These are phyloP conservation scores for Fusarium agapanthi DNA, from an alignment of 2,329 filamentous ascomycete genomes.

Conservation along the genomic window DNA sequence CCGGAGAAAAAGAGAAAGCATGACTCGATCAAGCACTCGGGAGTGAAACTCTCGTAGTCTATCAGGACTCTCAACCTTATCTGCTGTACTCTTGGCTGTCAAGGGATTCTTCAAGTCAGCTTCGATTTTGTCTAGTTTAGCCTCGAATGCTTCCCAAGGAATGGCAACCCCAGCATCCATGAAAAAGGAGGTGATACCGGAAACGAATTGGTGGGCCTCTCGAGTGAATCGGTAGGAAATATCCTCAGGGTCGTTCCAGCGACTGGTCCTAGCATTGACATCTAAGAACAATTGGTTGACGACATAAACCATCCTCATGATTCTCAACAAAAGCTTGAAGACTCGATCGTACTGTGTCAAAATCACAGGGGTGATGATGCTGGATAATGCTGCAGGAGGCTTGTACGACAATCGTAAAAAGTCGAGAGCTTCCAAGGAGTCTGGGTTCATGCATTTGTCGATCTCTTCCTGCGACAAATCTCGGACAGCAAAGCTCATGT, in stretches of 20 bases:
- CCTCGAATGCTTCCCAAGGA: conserved; percentile 77
- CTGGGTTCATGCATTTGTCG: conserved; percentile 81
- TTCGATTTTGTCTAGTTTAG: conserved; percentile 71
- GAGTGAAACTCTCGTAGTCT: conserved; percentile 76
- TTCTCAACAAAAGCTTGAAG: conserved; percentile 80
- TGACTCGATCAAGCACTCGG: conserved; percentile 76
- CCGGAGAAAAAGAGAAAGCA: conserved; percentile 76
- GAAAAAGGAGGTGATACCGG: conserved; percentile 77
- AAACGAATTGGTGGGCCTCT: conserved; percentile 83
- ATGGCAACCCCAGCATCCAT: conserved; percentile 79
- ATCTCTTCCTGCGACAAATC: conserved; percentile 82
- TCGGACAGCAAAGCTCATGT: conserved; percentile 84
- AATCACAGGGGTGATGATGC: conserved; percentile 75
- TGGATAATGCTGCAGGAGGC: conserved; percentile 73
- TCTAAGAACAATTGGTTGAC: conserved; percentile 72
- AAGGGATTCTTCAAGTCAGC: conserved; percentile 56
- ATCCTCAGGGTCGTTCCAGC: conserved; percentile 50
- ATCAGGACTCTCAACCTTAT: conserved; percentile 63
- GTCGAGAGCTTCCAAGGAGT: conserved; percentile 88
- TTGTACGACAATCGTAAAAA: conserved; percentile 90
- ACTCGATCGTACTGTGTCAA: conserved; percentile 85
- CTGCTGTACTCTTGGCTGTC: conserved; percentile 47
- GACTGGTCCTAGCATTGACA: conserved; percentile 53
- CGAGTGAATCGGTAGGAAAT: conserved; percentile 69
- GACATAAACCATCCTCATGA: conserved; percentile 82